phyloP scores from a whole-genome alignment of 2,329 filamentous ascomycete species.

The Ceratocystiopsis minuta region DNA sequence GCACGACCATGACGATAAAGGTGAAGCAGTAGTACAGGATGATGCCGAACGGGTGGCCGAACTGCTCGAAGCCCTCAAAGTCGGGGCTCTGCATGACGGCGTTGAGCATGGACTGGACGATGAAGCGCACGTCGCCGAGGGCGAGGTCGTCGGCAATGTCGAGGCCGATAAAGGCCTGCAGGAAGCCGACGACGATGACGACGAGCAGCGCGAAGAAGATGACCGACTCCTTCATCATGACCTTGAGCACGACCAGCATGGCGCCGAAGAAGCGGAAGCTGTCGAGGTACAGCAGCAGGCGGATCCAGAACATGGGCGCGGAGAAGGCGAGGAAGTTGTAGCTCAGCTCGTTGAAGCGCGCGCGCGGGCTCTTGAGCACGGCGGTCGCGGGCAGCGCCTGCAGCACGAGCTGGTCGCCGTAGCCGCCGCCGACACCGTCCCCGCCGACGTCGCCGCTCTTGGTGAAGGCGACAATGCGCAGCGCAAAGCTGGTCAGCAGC shows the following conservation, averaged over 20 bases:
- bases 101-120: conserved; percentile 69
- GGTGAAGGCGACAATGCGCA: conserved; percentile 61
- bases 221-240: conserved; percentile 83
- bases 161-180: conserved; percentile 87
- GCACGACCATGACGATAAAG: conserved; percentile 71
- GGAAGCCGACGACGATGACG: conserved; percentile 69
- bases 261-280: conserved; percentile 90
- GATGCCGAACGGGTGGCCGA: conserved; percentile 81
- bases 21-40: conserved; percentile 97
- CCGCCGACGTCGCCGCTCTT: conserved; percentile 19
- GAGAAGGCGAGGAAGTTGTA: conserved; percentile 92
- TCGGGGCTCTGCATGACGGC: conserved; percentile 84
- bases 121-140: conserved; percentile 51
- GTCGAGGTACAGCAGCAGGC: conserved; percentile 82
- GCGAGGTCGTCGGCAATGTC: conserved; percentile 62
- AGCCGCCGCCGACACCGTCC: no score
- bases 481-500: conserved; percentile 57
- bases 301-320: conserved; percentile 93
- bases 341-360: conserved; percentile 57
- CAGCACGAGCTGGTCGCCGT: no score
- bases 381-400: conserved; percentile 11
- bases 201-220: conserved; percentile 90
- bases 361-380: conserved; percentile 26
- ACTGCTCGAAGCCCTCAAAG: conserved; percentile 73
- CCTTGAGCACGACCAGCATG: conserved; percentile 92